phyloP scores from a whole-genome alignment of 441 rosid genomes.

The Dalechampia spathulata region DNA sequence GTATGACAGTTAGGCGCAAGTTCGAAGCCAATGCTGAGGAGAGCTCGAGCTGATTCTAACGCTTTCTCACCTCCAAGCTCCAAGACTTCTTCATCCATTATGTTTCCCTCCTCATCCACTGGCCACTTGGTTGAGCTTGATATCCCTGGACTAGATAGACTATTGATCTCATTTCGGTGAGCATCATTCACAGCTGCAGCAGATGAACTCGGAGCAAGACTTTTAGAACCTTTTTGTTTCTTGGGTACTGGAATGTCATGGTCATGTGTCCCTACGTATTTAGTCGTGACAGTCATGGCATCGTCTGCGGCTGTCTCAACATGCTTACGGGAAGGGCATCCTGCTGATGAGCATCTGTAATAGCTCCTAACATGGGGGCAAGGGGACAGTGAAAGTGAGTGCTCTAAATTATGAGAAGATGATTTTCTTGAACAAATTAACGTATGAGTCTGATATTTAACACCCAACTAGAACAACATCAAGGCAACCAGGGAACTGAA shows the following conservation, averaged over 20 bases:
- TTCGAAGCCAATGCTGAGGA: conserved; percentile 21
- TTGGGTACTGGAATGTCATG: conserved; percentile 18
- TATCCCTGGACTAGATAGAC: not conserved
- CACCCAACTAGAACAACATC: too few relatives aligned
- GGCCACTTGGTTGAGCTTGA: not conserved
- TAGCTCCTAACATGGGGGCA: conserved; percentile 80
- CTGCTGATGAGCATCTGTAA: conserved; percentile 66
- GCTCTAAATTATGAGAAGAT: too few relatives aligned
- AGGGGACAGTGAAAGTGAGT: too few relatives aligned
- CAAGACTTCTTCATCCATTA: conserved; percentile 18
- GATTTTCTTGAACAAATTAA: too few relatives aligned
- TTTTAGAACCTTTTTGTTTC: conserved; percentile 11
- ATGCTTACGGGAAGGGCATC: conserved; percentile 82
- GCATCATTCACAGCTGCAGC: not conserved
- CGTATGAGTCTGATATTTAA: too few relatives aligned
- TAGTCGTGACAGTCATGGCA: conserved; percentile 46
- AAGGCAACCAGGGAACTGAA: too few relatives aligned
- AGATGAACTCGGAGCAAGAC: not conserved
- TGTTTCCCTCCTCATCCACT: conserved; percentile 7
- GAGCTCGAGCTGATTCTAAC: conserved; percentile 22
- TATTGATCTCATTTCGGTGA: conserved; percentile 2
- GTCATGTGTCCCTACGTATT: conserved; percentile 68
- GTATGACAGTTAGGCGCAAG: conserved; percentile 6
- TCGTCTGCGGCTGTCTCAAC: conserved; percentile 64
- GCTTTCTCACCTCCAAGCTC: conserved; percentile 27